Evolutionary conservation across 78 protist genomes (phyloP).

Genomic region (Paratrimastix pyriformis): DNA sequence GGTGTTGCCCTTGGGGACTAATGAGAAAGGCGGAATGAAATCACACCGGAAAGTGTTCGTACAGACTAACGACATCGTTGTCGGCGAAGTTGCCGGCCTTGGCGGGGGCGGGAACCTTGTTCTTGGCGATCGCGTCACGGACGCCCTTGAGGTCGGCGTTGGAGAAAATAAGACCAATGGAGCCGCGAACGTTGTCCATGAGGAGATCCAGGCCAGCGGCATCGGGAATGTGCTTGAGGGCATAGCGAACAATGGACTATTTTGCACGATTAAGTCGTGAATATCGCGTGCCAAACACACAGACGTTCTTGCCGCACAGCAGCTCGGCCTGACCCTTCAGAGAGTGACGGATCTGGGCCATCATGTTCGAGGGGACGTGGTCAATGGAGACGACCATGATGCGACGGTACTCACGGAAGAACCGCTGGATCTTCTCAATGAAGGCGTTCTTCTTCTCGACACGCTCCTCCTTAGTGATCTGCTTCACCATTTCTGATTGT

Average conservation of each 20-base stretch:
- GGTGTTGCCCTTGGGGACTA: slow-evolving; percentile 87
- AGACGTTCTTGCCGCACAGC: slow-evolving; percentile 96
- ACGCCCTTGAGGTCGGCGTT: slow-evolving; percentile 64
- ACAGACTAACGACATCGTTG: background rate
- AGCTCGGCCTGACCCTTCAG: slow-evolving; percentile 87
- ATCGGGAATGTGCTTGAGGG: background rate
- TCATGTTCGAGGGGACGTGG: slow-evolving; percentile 92
- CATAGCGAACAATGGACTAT: slow-evolving; percentile 81
- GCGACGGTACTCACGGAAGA: slow-evolving; percentile 22
- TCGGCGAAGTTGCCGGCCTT: slow-evolving; percentile 32
- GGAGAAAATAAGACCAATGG: slow-evolving; percentile 93
- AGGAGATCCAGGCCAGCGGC: slow-evolving; percentile 54
- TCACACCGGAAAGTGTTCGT: background rate
- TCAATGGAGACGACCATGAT: slow-evolving; percentile 78
- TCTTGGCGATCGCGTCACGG: slow-evolving; percentile 35
- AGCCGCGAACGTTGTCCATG: slow-evolving; percentile 51
- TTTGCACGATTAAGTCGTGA: too few species aligned
- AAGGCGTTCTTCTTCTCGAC: slow-evolving; percentile 29
- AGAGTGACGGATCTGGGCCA: slow-evolving; percentile 75
- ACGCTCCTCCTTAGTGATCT: too few species aligned
- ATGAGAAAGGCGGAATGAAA: background rate
- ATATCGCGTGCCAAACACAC: too few species aligned
- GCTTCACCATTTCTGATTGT: too few species aligned
- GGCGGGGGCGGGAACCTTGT: slow-evolving; percentile 87
- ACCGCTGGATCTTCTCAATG: slow-evolving; percentile 12